Conservation (phyloP, 2,329 filamentous ascomycete genomes). For the Fusarium euwallaceae region DNA sequence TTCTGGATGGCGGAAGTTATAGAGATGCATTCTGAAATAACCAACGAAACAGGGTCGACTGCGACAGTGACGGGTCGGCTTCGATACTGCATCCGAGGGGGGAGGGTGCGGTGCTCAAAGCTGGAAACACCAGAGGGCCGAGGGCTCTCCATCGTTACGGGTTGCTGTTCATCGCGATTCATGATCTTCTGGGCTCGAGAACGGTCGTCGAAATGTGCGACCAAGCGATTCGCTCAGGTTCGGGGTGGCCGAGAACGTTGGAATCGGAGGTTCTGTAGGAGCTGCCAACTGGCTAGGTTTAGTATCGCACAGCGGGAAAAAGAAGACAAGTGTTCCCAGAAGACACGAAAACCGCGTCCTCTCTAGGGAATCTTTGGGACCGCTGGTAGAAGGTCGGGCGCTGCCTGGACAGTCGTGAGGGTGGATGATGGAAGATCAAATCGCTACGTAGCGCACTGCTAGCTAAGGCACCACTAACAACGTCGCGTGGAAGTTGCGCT, state of each 20-base stretch:
- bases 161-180: conserved; percentile 49
- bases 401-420: conserved; percentile 30
- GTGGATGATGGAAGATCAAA: conserved; percentile 36
- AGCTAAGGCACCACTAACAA: conserved; percentile 34
- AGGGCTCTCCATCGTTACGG: conserved; percentile 45
- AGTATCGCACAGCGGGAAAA: conserved; percentile 5
- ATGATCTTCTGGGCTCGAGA: conserved; percentile 46
- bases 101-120: conserved; percentile 45
- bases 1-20: conserved; percentile 99
- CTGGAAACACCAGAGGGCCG: conserved; percentile 36
- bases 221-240: conserved; percentile 19
- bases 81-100: conserved; percentile 69
- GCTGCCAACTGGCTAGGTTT: conserved; percentile 12
- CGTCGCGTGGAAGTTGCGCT: conserved; percentile 39
- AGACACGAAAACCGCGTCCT: conserved; percentile 33
- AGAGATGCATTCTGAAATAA: conserved; percentile 98
- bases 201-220: conserved; percentile 32
- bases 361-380: conserved; percentile 15
- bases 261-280: conserved; percentile 12
- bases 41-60: conserved; percentile 89
- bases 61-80: conserved; percentile 80
- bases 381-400: conserved; percentile 12
- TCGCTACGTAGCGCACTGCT: conserved; percentile 32
- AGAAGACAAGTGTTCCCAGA: conserved; percentile 8
- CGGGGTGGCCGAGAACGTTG: conserved; percentile 1